Evolutionary conservation across 306 rosid genomes (phyloP).

Genomic region (Cucurbita maxima): DNA sequence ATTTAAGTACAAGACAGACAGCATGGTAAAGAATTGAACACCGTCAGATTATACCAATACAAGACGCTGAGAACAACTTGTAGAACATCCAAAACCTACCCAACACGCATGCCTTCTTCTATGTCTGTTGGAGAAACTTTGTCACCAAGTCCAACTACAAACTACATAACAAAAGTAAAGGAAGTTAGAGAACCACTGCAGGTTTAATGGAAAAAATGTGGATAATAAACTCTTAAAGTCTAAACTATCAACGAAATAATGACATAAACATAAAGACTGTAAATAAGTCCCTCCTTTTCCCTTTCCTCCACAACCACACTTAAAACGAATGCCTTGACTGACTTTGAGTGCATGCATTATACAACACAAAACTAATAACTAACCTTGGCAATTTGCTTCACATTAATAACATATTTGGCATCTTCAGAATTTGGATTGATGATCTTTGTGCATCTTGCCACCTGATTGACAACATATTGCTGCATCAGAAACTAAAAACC

Average conservation of each 20-base stretch:
- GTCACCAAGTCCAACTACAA: constrained; percentile 97
- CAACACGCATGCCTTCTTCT: constrained; percentile 99
- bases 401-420: constrained; percentile 91
- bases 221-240: background rate
- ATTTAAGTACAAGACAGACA: background rate
- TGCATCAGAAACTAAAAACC: constrained; percentile 5
- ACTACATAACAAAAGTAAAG: constrained; percentile 36
- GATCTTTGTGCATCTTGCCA: constrained; percentile 95
- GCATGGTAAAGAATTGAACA: background rate
- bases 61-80: background rate
- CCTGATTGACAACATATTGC: constrained; percentile 32
- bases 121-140: constrained; percentile 98
- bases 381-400: constrained; percentile 97
- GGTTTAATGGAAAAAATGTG: background rate
- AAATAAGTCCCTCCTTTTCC: background rate
- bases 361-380: background rate
- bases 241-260: background rate
- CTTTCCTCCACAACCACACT: background rate
- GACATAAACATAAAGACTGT: background rate
- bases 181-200: constrained; percentile 17
- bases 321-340: background rate
- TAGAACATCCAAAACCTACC: constrained; percentile 33
- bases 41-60: background rate
- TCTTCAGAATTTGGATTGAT: constrained; percentile 95
- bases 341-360: background rate